Evolutionary conservation across 2,329 filamentous ascomycete species (phyloP).

Genomic region (Alternaria sp.): DNA sequence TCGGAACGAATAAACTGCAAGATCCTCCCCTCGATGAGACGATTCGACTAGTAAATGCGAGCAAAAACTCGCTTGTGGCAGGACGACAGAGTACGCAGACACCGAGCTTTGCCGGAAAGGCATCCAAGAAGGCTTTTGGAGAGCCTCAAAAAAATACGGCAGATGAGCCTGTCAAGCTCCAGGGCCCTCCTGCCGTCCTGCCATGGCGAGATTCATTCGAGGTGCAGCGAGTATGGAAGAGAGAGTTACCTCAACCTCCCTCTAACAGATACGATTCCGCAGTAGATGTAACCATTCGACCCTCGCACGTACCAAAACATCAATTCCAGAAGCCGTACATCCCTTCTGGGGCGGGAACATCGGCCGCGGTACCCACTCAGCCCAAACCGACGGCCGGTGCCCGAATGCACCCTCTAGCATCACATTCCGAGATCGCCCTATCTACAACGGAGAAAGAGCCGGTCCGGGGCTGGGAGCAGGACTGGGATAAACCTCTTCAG

Average conservation of each 20-base stretch:
- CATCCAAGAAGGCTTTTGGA: background rate
- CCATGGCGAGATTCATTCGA: constrained; percentile 20
- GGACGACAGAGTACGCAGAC: constrained; percentile 5
- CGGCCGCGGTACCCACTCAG: background rate
- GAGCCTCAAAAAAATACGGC: background rate
- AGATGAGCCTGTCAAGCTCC: background rate
- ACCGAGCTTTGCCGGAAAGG: background rate
- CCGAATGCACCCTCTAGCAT: background rate
- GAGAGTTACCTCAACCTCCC: constrained; percentile 3
- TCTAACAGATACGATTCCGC: constrained; percentile 14
- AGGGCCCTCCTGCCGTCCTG: constrained; percentile 9
- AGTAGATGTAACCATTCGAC: constrained; percentile 15
- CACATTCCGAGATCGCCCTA: background rate
- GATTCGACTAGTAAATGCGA: constrained; percentile 17
- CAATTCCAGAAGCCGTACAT: background rate
- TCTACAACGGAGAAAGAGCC: background rate
- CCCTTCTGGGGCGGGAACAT: background rate
- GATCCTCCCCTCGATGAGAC: constrained; percentile 6
- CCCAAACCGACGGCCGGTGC: background rate
- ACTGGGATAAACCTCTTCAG: constrained; percentile 19
- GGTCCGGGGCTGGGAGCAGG: constrained; percentile 14
- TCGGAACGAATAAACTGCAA: background rate
- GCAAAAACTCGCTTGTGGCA: constrained; percentile 10
- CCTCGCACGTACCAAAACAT: background rate
- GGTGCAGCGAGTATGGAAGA: constrained; percentile 7